phyloP scores from a whole-genome alignment of 768 basidiomycete genomes.

The Mycena galericulata region DNA sequence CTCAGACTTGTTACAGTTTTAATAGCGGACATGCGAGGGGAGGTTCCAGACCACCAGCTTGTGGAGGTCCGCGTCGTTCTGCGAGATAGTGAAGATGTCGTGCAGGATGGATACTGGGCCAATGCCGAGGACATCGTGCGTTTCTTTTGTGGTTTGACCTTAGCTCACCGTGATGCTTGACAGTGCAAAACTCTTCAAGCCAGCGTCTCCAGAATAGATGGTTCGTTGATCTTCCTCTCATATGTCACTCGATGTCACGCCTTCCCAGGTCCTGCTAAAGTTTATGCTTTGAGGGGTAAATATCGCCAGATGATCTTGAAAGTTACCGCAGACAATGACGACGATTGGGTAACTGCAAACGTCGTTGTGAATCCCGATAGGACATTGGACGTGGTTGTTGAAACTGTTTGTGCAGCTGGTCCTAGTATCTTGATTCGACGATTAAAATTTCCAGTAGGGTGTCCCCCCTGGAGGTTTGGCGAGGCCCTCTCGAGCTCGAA shows the following conservation, averaged over 20 bases:
- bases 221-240: conserved; percentile 46
- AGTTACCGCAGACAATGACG: conserved; percentile 63
- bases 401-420: conserved; percentile 57
- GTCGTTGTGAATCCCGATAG: conserved; percentile 64
- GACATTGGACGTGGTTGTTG: conserved; percentile 70
- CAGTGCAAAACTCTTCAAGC: conserved; percentile 67
- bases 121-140: conserved; percentile 72
- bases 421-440: neutral
- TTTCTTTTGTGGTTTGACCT: conserved; percentile 10
- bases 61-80: conserved; percentile 77
- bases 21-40: conserved; percentile 71
- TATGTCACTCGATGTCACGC: conserved; percentile 14
- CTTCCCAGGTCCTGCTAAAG: conserved; percentile 70
- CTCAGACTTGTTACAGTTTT: conserved; percentile 73
- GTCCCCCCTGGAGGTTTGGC: neutral
- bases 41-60: conserved; percentile 65
- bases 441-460: conserved; percentile 14
- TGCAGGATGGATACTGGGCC: conserved; percentile 75
- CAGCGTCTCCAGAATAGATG: conserved; percentile 77
- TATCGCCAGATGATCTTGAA: conserved; percentile 79
- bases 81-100: conserved; percentile 56
- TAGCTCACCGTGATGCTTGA: neutral
- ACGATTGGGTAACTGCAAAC: conserved; percentile 67
- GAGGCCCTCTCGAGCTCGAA: neutral
- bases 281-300: conserved; percentile 73